Evolutionary conservation across 2,329 filamentous ascomycete species (phyloP), one percentile per base, ranked within the genome.

Genomic region (Herpotrichia juniperi): DNA sequence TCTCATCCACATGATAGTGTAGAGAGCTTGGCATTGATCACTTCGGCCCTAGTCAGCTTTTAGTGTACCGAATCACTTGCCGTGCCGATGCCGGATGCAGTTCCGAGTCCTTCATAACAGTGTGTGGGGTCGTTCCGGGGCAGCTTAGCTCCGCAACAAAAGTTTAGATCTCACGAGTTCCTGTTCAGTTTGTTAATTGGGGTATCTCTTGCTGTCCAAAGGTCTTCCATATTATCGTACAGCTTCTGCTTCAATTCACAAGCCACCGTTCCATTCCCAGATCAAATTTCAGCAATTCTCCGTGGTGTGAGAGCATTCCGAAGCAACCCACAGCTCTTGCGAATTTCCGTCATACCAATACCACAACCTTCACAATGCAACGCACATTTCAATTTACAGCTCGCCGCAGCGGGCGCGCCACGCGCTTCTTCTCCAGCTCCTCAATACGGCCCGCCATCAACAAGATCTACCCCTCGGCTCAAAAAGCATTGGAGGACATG

Each of bases 401-500:
- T 16, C 66, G 67, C 52, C 68, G 66, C 26, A 68, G 62, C 51
- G 63, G 55, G 46, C 62, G 63, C 43, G 53, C 67, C 12, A 62
- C 66, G 32, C 71, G 72, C 39, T 72, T 69, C 54, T 74, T 74
- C 53, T 69, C 68, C 26, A 68, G 55, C 45, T 68, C 67, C n/a
- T 39, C 63, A 3, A 56, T 55, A 21, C 71, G 72, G 19, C 57
- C 58, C 44, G 65, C 63, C 28, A 74, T 74, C 64, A 74, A 74
- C 61, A 74, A 74, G 56, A 74, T 74, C 44, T 68, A 68, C 12
- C 66, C 70, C 9, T 73, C 70, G 4, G 72, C 72, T 14, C 61
- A 67, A 53, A 71, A 74, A 62, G 72, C 72, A 21, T 65, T 75
- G 53, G 66, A 67, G 37, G 72, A 75, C 59, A 68, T 75, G 64